Base-by-base conservation (phyloP, 163 green algal species). In the Prototheca cutis region DNA sequence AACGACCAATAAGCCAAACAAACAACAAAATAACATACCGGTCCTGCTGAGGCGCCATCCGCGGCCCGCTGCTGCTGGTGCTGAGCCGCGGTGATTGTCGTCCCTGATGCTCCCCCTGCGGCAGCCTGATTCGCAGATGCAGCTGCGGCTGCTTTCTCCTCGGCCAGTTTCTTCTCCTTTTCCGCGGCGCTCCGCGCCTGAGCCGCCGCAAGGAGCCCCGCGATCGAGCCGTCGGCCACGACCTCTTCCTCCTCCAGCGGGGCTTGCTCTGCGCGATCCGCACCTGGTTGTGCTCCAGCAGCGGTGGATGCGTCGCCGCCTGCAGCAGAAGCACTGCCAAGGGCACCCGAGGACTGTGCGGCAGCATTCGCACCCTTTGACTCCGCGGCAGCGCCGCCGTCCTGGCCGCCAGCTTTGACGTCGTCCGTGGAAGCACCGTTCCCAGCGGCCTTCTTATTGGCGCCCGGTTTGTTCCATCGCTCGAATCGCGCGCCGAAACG, bases 401-500 rank as follows among this genome's bases (percentile, higher is more conserved):
- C 34, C 36, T 34, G 27, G 27, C 55, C 55, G 36, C n/a, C n/a
- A 10, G 28, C 19, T 19, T 30, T 28, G 21, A 23, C 28, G 4
- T 19, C 30, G 56, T 42, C 56, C 30, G 17, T n/a, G 29, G 3
- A 23, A 10, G 25, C 55, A n/a, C n/a, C n/a, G n/a, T n/a, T n/a
- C n/a, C n/a, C n/a, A n/a, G n/a, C n/a, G n/a, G n/a, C 36, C 36
- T 45, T 45, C 10, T 13, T 13, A 13, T 45, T 13, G 36, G 36
- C 47, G 21, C 47, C 4, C 23, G 29, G 19, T 53, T 62, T 30
- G 61, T 60, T 19, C 61, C 53, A 6, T 29, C 60, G 0, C 29
- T 51, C 47, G 52, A 45, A 42, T 40, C 54, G 33, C 30, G 53
- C 30, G 25, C 61, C 3, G n/a, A n/a, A n/a, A n/a, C n/a, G n/a